Evolutionary conservation across 768 basidiomycete genomes (phyloP).

Genomic region (Russula emetica): DNA sequence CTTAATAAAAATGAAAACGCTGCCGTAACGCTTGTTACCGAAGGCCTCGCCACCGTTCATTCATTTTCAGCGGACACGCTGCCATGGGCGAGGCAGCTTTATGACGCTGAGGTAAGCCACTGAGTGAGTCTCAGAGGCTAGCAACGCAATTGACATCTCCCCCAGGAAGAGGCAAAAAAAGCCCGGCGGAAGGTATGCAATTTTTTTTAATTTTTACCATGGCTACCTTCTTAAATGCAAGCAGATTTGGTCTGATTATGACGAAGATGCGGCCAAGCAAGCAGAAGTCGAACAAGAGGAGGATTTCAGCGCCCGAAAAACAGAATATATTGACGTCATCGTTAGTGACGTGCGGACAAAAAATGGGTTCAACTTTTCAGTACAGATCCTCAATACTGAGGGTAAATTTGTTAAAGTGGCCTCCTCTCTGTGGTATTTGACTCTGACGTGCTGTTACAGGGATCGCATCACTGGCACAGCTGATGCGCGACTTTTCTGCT

Average conservation of each 20-base stretch:
- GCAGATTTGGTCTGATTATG: slow-evolving; percentile 85
- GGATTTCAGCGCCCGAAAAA: slow-evolving; percentile 53
- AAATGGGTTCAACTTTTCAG: slow-evolving; percentile 80
- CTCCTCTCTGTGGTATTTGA: not conserved
- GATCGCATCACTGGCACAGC: slow-evolving; percentile 84
- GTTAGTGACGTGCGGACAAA: slow-evolving; percentile 78
- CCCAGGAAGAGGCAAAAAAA: slow-evolving; percentile 74
- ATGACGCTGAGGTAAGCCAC: slow-evolving; percentile 69
- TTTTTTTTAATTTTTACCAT: not conserved
- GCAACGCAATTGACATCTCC: slow-evolving; percentile 2
- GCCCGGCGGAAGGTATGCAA: slow-evolving; percentile 67
- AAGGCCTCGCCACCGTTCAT: slow-evolving; percentile 87
- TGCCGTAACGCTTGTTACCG: slow-evolving; percentile 75
- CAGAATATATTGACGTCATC: slow-evolving; percentile 90
- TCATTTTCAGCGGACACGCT: slow-evolving; percentile 80
- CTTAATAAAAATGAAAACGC: slow-evolving; percentile 83
- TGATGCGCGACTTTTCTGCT: slow-evolving; percentile 91
- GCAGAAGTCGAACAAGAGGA: slow-evolving; percentile 46
- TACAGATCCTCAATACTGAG: slow-evolving; percentile 89
- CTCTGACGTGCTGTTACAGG: slow-evolving; percentile 44
- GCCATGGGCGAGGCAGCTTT: slow-evolving; percentile 73
- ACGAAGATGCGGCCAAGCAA: slow-evolving; percentile 62
- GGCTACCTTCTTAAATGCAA: not conserved
- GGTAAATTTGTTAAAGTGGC: slow-evolving; percentile 44
- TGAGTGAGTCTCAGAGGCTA: not conserved